These are phyloP conservation scores for Candida arabinofermentans DNA, from an alignment of 805 yeast genomes.

Conservation along the genomic window DNA sequence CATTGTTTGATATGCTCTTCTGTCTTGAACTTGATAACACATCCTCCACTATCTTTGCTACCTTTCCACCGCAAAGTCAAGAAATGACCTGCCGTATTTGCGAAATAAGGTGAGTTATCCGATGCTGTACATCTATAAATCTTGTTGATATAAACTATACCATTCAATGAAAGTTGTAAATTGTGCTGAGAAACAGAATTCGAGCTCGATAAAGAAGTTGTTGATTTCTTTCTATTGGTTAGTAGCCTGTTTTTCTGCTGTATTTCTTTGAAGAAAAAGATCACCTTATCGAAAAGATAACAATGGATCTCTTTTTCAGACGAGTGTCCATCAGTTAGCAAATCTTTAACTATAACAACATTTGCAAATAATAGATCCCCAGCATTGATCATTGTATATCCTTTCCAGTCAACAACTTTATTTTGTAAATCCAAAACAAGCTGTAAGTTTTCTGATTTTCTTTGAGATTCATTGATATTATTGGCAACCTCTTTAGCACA, in stretches of 20 bases:
- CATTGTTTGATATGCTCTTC: constrained; percentile 84
- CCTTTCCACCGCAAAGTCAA: constrained; percentile 80
- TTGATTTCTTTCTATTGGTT: constrained; percentile 44
- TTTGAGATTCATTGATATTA: constrained; percentile 88
- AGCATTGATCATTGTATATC: constrained; percentile 70
- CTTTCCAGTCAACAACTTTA: constrained; percentile 89
- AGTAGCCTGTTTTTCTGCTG: constrained; percentile 46
- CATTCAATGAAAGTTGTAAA: constrained; percentile 25
- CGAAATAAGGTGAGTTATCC: constrained; percentile 29
- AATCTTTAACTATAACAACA: constrained; percentile 61
- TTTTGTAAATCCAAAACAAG: constrained; percentile 63
- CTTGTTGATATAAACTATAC: constrained; percentile 28
- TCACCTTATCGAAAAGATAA: constrained; percentile 72
- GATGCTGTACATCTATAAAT: constrained; percentile 25
- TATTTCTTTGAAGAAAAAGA: constrained; percentile 62
- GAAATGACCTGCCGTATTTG: constrained; percentile 45
- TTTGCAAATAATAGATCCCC: constrained; percentile 84
- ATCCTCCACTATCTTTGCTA: constrained; percentile 79
- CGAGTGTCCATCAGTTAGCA: constrained; percentile 45
- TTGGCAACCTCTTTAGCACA: constrained; percentile 81
- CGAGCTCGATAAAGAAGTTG: constrained; percentile 33
- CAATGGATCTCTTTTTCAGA: constrained; percentile 85
- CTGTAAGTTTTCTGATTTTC: constrained; percentile 82
- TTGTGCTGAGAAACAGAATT: constrained; percentile 5
- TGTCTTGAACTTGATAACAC: constrained; percentile 73